These are phyloP conservation scores for Penicillium simplicissimum DNA, from an alignment of 495 filamentous ascomycete species.

Conservation along the genomic window DNA sequence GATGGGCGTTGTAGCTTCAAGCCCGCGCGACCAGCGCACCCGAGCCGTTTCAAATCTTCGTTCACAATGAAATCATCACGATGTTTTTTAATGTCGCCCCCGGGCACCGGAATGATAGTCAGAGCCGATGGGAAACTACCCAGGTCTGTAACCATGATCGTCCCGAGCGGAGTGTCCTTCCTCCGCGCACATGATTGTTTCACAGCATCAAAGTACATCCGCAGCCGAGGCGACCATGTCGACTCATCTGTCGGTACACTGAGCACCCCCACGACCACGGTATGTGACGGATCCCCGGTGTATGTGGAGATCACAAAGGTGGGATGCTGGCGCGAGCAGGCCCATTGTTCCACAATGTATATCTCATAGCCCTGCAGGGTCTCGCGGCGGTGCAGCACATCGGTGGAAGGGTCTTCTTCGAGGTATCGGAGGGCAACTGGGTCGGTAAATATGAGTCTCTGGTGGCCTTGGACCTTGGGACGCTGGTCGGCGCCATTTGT, in stretches of 20 bases:
- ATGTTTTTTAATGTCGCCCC: constrained; percentile 80
- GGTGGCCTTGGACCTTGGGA: constrained; percentile 40
- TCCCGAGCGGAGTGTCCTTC: constrained; percentile 80
- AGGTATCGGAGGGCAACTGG: constrained; percentile 81
- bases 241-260: constrained; percentile 80
- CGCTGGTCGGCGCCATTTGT: constrained; percentile 22
- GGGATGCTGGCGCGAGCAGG: constrained; percentile 84
- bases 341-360: constrained; percentile 98
- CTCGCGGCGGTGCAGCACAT: constrained; percentile 68
- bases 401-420: constrained; percentile 79
- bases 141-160: constrained; percentile 91
- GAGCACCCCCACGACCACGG: constrained; percentile 75
- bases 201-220: constrained; percentile 83
- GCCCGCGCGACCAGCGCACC: constrained; percentile 86
- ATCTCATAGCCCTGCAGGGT: constrained; percentile 83
- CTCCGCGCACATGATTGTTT: constrained; percentile 76
- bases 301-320: constrained; percentile 93
- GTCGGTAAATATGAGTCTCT: constrained; percentile 69
- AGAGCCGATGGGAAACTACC: constrained; percentile 85
- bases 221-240: constrained; percentile 74
- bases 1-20: constrained; percentile 75
- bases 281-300: constrained; percentile 81
- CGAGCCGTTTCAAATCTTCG: constrained; percentile 87
- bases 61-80: constrained; percentile 90
- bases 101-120: constrained; percentile 84